Conservation (phyloP, 225 moss, liverwort and hornwort species). For the Marchantia paleacea region DNA sequence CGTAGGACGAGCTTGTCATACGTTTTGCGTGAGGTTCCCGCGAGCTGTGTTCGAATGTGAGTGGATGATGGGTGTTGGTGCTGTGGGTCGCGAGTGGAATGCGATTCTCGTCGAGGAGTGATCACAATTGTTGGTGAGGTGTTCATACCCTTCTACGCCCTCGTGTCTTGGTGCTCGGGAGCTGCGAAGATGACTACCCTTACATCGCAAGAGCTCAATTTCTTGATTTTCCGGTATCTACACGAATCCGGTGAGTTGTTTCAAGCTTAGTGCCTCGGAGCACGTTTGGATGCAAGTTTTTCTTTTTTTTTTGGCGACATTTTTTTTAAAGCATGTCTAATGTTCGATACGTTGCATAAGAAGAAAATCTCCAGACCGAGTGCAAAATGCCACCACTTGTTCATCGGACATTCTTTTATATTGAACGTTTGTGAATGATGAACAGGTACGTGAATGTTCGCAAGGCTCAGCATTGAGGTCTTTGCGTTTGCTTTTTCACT, state of each 20-base stretch:
- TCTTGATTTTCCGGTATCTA: conserved; percentile 90
- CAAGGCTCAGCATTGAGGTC: background rate
- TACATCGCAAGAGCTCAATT: conserved; percentile 95
- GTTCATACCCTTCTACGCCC: background rate
- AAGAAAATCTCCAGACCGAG: background rate
- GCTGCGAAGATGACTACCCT: conserved; percentile 71
- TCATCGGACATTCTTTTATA: background rate
- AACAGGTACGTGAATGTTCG: background rate
- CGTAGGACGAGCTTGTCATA: background rate
- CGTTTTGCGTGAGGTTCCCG: background rate
- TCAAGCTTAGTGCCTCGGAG: background rate
- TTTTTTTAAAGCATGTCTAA: background rate
- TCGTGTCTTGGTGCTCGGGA: background rate
- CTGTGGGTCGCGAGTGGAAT: background rate
- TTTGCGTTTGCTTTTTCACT: background rate
- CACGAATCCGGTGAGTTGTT: conserved; percentile 75
- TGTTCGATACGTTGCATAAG: background rate
- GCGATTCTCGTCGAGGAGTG: background rate
- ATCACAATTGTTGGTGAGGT: background rate
- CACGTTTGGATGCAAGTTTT: background rate
- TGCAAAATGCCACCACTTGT: background rate
- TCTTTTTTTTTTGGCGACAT: background rate
- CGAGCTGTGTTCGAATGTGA: conserved; percentile 4
- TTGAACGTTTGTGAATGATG: background rate
- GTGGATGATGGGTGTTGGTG: background rate